phyloP scores from a whole-genome alignment of 1,284 basidiomycete species.

The Ustilago hordei region DNA sequence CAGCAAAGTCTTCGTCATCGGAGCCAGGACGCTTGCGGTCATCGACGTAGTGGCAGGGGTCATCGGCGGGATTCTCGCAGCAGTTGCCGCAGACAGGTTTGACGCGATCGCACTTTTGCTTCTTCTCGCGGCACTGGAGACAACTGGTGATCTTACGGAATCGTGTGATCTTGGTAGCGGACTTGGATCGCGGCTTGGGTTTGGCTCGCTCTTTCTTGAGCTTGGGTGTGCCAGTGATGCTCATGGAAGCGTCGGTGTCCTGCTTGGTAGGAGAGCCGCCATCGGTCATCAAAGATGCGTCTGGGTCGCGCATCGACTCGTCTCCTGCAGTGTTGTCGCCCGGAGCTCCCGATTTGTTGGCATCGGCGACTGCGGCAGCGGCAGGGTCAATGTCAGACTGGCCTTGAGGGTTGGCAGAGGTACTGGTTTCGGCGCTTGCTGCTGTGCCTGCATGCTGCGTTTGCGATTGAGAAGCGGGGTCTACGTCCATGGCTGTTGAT shows the following conservation, averaged over 20 bases:
- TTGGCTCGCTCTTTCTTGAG: slow-evolving; percentile 57
- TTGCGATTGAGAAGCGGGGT: slow-evolving; percentile 16
- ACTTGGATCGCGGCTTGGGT: slow-evolving; percentile 54
- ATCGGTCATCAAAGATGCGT: slow-evolving; percentile 43
- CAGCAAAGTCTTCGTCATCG: slow-evolving; percentile 42
- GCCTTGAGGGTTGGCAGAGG: slow-evolving; percentile 5
- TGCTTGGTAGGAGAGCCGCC: slow-evolving; percentile 32
- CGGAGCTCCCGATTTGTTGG: slow-evolving; percentile 1
- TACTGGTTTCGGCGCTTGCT: slow-evolving; percentile 1
- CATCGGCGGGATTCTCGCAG: slow-evolving; percentile 47
- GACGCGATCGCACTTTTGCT: slow-evolving; percentile 65
- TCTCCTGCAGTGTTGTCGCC: slow-evolving; percentile 10
- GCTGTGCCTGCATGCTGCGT: slow-evolving; percentile 2
- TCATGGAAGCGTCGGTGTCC: slow-evolving; percentile 24
- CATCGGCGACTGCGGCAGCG: slow-evolving; percentile 25
- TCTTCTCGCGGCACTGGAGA: slow-evolving; percentile 59
- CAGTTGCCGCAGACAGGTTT: slow-evolving; percentile 62
- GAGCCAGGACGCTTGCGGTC: slow-evolving; percentile 50
- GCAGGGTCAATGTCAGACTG: slow-evolving; percentile 43
- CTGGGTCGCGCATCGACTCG: slow-evolving; percentile 38
- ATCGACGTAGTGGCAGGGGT: slow-evolving; percentile 57
- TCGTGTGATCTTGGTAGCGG: slow-evolving; percentile 61
- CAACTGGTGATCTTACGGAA: slow-evolving; percentile 63
- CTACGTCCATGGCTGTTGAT: slow-evolving; percentile 30
- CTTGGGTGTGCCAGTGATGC: slow-evolving; percentile 32